These are phyloP conservation scores for Calonectria multiphialidica DNA, from an alignment of 2,329 filamentous ascomycete genomes.

Conservation along the genomic window DNA sequence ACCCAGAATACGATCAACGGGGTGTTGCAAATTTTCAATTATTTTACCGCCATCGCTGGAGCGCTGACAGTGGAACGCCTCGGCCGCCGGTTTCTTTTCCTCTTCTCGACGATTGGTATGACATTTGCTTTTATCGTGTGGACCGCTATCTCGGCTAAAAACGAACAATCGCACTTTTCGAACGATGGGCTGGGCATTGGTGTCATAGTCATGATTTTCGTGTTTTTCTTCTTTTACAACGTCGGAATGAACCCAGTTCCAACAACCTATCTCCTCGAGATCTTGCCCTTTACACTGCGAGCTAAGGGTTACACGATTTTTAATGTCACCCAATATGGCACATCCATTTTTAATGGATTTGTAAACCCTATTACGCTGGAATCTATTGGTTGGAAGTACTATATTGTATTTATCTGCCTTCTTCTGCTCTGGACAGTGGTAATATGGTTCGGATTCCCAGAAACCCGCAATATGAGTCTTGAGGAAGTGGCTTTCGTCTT, in stretches of 20 bases:
- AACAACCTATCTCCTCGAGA: constrained; percentile 60
- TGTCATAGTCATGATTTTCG: constrained; percentile 45
- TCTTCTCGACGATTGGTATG: constrained; percentile 40
- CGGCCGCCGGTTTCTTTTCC: constrained; percentile 14
- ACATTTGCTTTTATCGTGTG: constrained; percentile 46
- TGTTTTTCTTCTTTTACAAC: constrained; percentile 58
- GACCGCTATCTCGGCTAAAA: constrained; percentile 45
- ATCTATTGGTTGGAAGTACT: constrained; percentile 21
- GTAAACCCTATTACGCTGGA: constrained; percentile 13
- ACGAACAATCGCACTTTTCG: constrained; percentile 35
- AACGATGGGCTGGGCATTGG: constrained; percentile 39
- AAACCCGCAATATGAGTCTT: not conserved
- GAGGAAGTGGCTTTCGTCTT: not conserved
- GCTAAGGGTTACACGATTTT: constrained; percentile 58
- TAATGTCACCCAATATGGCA: constrained; percentile 6
- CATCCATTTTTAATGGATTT: constrained; percentile 19
- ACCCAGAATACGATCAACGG: constrained; percentile 56
- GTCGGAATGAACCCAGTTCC: constrained; percentile 65
- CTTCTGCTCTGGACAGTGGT: constrained; percentile 1
- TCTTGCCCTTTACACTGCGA: constrained; percentile 64
- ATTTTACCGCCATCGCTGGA: constrained; percentile 47
- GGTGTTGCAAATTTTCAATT: constrained; percentile 49
- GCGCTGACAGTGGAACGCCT: constrained; percentile 37
- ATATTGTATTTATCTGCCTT: constrained; percentile 17
- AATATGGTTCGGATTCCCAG: constrained; percentile 4